Evolutionary conservation across 2,329 filamentous ascomycete species (phyloP).

Genomic region (Cladosporium austrohemisphaericum): DNA sequence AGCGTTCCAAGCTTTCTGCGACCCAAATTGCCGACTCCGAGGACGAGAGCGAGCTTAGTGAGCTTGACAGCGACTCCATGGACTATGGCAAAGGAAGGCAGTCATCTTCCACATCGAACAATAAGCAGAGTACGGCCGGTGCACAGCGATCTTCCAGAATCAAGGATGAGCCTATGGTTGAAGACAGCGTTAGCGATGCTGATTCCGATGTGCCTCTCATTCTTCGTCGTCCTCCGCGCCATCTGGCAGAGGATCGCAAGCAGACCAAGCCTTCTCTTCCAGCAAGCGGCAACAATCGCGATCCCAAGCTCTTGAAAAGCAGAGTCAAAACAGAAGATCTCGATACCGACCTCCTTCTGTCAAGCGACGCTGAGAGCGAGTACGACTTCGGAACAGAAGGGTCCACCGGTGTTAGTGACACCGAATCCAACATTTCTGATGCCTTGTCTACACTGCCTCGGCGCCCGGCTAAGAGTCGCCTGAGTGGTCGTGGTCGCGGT

Average conservation of each 20-base stretch:
- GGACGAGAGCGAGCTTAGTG: slow-evolving; percentile 30
- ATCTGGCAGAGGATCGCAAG: not conserved
- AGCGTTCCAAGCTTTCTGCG: slow-evolving; percentile 25
- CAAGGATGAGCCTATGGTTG: slow-evolving; percentile 25
- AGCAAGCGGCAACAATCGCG: not conserved
- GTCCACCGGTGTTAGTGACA: slow-evolving; percentile 5
- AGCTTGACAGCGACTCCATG: slow-evolving; percentile 25
- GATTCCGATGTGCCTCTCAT: slow-evolving; percentile 30
- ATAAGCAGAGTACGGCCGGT: slow-evolving; percentile 6
- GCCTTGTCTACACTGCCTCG: not conserved
- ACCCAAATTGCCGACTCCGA: slow-evolving; percentile 28
- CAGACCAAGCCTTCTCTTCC: not conserved
- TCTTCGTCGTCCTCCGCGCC: slow-evolving; percentile 3
- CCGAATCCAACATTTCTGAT: not conserved
- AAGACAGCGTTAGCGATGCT: slow-evolving; percentile 38
- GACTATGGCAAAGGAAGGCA: slow-evolving; percentile 22
- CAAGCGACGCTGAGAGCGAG: slow-evolving; percentile 5
- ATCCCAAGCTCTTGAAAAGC: too few relatives aligned
- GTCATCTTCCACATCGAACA: slow-evolving; percentile 10
- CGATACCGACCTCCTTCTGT: too few relatives aligned
- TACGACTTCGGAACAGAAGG: not conserved
- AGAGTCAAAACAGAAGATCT: too few relatives aligned
- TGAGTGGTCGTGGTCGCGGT: slow-evolving; percentile 16
- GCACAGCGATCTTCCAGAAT: slow-evolving; percentile 29
- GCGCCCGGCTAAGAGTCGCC: not conserved